Evolutionary conservation across 306 rosid species (phyloP), one percentile per base, ranked within the genome.

Genomic region (Glycine latifolia): DNA sequence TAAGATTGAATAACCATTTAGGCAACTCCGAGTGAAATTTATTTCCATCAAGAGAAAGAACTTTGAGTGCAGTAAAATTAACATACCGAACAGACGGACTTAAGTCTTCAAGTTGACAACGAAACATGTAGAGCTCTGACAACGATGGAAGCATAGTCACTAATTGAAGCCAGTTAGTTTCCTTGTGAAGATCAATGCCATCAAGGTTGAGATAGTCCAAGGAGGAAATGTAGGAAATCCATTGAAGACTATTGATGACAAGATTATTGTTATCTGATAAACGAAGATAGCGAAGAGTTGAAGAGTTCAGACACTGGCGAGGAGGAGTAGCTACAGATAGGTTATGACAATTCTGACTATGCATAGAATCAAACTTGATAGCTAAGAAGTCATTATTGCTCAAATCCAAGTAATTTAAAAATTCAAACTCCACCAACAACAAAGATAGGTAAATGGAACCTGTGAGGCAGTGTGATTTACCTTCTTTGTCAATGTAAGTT

Each of bases 71-170:
- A 37, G 71, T 65, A 37, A 65, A 65, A 65, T 65, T 65, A 6
- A 26, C 48, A 37, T 37, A 37, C 7, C 37, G 48, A 65, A 65
- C 11, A 37, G 7, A 39, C 0, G 49, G 26, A 33, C 71, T 65
- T 26, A 37, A 12, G 26, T 37, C 48, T 31, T 67, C 8, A 26
- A 86, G 85, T 0, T 8, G 1, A 79, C 87, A 86, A 41, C 0
- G 0, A 3, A 2, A 0, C 47, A 86, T 26, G 5, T 4, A 20
- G 16, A 86, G 10, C 55, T 63, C 77, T 6, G 31, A 17, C 15
- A 79, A 82, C 6, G 77, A 62, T 43, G 84, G 84, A 26, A 85
- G 79, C 71, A 9, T 63, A 14, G 11, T 37, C 0, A 65, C 71
- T 2, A 14, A 7, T 14, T 65, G 71, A 13, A 65, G 71, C 71